A percentile compares a stretch with the other conserved stretches of the same genome.
Conservation (phyloP, 208 protist genomes). For the Pavlovales sp. region DNA sequence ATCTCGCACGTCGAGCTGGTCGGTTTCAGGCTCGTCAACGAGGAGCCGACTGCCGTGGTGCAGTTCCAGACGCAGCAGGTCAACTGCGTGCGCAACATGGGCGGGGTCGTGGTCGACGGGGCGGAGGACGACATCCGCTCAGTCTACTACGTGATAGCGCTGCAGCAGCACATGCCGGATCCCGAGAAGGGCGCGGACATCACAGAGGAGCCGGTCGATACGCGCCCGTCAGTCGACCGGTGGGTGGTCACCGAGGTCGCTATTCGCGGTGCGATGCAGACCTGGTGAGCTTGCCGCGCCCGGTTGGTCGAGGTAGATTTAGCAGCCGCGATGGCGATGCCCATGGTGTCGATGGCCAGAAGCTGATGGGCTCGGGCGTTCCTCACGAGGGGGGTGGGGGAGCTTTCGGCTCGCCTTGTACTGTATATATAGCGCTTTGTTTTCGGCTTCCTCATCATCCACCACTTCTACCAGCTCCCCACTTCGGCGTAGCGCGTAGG, state of each 20-base stretch:
- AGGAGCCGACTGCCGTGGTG: conserved; percentile 30
- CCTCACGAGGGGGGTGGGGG: no score
- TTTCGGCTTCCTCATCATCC: no score
- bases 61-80: conserved; percentile 46
- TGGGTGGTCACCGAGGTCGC: background rate
- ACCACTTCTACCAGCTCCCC: no score
- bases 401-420: no score
- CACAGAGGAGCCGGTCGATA: background rate
- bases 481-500: no score
- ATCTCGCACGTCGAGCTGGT: background rate
- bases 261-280: background rate
- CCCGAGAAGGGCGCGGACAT: background rate
- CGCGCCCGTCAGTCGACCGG: background rate
- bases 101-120: conserved; percentile 28
- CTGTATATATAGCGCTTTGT: no score
- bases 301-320: no score
- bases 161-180: background rate
- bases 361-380: no score
- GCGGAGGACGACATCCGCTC: conserved; percentile 17
- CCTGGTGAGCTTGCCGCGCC: background rate
- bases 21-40: conserved; percentile 4
- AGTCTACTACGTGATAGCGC: conserved; percentile 14
- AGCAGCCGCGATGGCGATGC: no score
- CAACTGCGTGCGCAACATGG: conserved; percentile 34
- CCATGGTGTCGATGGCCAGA: no score